Percentiles rank a stretch among this genome's conserved stretches.
phyloP scores from a whole-genome alignment of 192 early-diverging fungal genomes.

The Backusella morwellensis region DNA sequence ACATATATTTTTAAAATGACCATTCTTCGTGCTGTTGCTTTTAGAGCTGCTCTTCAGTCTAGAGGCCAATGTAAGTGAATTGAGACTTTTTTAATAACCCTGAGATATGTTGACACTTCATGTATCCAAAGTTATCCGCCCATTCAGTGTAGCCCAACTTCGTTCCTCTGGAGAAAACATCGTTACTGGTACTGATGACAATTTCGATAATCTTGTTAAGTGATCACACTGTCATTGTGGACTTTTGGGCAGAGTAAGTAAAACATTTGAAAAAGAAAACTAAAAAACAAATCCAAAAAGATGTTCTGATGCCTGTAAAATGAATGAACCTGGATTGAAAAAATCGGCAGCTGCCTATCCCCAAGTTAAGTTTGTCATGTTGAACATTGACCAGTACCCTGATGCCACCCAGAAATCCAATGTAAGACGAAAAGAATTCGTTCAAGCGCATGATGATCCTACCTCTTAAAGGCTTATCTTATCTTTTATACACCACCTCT shows the following conservation, averaged over 20 bases:
- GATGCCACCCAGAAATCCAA: slow-evolving; percentile 58
- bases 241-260: slow-evolving; percentile 73
- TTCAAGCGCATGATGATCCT: slow-evolving; percentile 54
- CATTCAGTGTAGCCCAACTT: slow-evolving; percentile 18
- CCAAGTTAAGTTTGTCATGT: slow-evolving; percentile 67
- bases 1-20: background rate
- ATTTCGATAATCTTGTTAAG: slow-evolving; percentile 52
- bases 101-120: background rate
- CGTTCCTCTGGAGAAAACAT: slow-evolving; percentile 39
- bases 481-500: background rate
- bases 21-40: slow-evolving; percentile 16
- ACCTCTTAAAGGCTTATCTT: background rate
- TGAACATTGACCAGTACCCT: slow-evolving; percentile 70
- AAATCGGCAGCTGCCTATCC: slow-evolving; percentile 60
- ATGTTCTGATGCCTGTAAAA: slow-evolving; percentile 84
- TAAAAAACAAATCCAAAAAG: slow-evolving; percentile 29
- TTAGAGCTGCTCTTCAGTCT: background rate
- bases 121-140: background rate
- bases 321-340: slow-evolving; percentile 69
- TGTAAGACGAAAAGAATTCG: slow-evolving; percentile 42
- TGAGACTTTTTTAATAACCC: no score
- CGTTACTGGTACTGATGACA: slow-evolving; percentile 54
- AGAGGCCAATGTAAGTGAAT: background rate
- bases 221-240: slow-evolving; percentile 71
- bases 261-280: no score